Evolutionary conservation across 306 rosid species (phyloP), one percentile per base, ranked within the genome.

Genomic region (Carpinus viminea): DNA sequence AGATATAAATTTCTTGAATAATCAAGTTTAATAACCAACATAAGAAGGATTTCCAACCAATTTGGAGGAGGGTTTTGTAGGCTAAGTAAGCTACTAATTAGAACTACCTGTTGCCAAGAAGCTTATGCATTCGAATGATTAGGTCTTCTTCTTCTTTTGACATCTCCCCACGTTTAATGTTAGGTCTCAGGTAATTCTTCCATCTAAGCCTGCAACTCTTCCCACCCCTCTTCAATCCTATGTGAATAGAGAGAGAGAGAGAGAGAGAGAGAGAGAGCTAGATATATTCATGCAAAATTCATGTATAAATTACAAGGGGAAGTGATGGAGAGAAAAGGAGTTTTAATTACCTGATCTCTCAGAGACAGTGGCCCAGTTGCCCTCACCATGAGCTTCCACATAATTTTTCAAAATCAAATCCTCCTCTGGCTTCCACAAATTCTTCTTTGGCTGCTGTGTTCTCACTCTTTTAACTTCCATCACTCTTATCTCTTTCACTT

Each of bases 131-230:
- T 81, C 94, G 86, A 68, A 90, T 78, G 61, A 90, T 90, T 59
- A 90, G 85, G 83, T 90, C 94, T 80, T 88, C 83, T 78, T 90
- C 94, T 69, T 88, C 92, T 82, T 86, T 73, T 55, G 92, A 88
- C 92, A 90, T 88, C 21, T 73, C 79, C 51, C 94, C 94, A 7
- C 84, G 92, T 80, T 90, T 90, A 62, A 90, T 86, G 70, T 90
- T 84, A 2, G 92, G 94, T 80, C 90, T 81, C 74, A 90, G 74
- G 76, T 90, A 90, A 68, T 90, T 90, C 80, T 90, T 90, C 94
- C 94, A 90, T 78, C 94, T 81, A 54, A 90, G 82, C 82, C 94
- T 81, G 77, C 94, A 90, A 74, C 94, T 90, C 82, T 90, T 90
- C 60, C 92, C 94, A 38, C 92, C 88, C 74, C 94, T 86, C 76